Evolutionary conservation across 2,329 filamentous ascomycete genomes (phyloP).

Genomic region (Sarocladium strictum): DNA sequence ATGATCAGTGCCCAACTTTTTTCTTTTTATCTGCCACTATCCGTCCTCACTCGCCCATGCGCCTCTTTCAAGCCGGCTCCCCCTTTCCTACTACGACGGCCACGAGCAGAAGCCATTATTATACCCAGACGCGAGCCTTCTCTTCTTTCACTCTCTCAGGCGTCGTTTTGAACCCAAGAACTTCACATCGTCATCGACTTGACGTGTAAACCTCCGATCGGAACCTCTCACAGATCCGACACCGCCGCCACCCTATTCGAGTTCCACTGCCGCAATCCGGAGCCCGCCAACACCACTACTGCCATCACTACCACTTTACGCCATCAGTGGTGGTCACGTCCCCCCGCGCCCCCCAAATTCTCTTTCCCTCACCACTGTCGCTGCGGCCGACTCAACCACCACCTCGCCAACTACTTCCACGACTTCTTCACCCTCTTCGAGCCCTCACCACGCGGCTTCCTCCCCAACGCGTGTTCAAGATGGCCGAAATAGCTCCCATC

Average conservation of each 20-base stretch:
- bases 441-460: conserved; percentile 10
- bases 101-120: background rate
- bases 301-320: background rate
- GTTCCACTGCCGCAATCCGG: conserved; percentile 1
- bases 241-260: background rate
- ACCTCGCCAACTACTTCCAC: conserved; percentile 10
- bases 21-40: conserved; percentile 3
- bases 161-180: background rate
- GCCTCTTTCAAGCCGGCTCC: background rate
- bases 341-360: conserved; percentile 14
- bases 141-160: background rate
- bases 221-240: background rate
- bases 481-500: conserved; percentile 28
- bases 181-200: background rate
- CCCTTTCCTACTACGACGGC: background rate
- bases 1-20: background rate
- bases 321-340: conserved; percentile 16
- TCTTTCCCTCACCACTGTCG: conserved; percentile 9
- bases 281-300: conserved; percentile 2
- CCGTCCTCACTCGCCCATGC: conserved; percentile 6
- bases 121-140: background rate
- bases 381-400: conserved; percentile 11
- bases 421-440: conserved; percentile 6
- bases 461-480: conserved; percentile 17
- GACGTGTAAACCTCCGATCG: background rate